phyloP scores from a whole-genome alignment of 495 filamentous ascomycete species.

The Durotheca rogersii region DNA sequence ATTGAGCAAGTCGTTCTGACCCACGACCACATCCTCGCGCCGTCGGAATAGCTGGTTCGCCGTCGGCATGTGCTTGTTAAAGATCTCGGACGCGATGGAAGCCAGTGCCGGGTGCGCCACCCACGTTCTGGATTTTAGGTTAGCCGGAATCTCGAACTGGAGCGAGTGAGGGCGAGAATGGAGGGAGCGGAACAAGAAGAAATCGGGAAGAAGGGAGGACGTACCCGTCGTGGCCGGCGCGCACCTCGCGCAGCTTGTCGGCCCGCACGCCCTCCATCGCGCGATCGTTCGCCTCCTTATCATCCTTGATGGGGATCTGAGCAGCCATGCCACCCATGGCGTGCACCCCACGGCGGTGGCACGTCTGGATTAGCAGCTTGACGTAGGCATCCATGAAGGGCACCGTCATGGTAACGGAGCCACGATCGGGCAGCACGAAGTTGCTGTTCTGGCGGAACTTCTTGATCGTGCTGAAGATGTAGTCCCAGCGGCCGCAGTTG shows the following conservation, averaged over 20 bases:
- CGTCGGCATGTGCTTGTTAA: conserved; percentile 99
- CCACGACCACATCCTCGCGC: conserved; percentile 85
- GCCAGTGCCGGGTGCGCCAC: conserved; percentile 96
- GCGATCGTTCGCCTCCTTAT: conserved; percentile 83
- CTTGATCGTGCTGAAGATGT: conserved; percentile 99
- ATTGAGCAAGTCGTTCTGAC: conserved; percentile 90
- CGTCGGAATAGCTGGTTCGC: conserved; percentile 94
- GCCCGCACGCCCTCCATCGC: conserved; percentile 92
- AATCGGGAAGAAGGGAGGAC: conserved; percentile 14
- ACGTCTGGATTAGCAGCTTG: conserved; percentile 94
- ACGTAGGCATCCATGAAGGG: conserved; percentile 99
- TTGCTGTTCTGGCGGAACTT: conserved; percentile 93
- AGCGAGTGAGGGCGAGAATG: neutral
- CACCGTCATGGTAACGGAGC: conserved; percentile 93
- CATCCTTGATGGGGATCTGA: conserved; percentile 97
- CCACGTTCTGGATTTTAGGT: conserved; percentile 59
- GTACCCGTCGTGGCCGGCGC: conserved; percentile 88
- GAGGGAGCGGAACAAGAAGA: neutral
- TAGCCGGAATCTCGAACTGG: neutral
- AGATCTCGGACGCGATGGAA: conserved; percentile 83
- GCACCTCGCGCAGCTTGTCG: conserved; percentile 95
- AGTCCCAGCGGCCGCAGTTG: conserved; percentile 99
- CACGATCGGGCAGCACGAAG: conserved; percentile 92
- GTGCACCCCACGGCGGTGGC: conserved; percentile 91
- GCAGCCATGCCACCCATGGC: conserved; percentile 99